phyloP scores from a whole-genome alignment of 495 filamentous ascomycete species.

The Cercophora scortea region DNA sequence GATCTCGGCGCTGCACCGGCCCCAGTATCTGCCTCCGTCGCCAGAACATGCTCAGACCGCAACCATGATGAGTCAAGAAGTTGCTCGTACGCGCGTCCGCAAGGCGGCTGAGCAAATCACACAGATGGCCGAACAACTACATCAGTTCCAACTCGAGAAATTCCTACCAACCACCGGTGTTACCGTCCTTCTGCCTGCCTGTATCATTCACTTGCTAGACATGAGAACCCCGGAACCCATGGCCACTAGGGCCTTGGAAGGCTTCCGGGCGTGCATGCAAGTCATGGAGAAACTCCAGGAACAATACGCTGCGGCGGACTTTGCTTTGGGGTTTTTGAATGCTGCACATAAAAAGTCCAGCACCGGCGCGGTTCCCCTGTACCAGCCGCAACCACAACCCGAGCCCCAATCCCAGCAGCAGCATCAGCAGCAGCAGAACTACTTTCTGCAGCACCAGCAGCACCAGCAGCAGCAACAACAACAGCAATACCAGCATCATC shows the following conservation, averaged over 20 bases:
- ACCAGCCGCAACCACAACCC: too few species aligned
- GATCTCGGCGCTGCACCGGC: constrained; percentile 77
- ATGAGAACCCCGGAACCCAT: constrained; percentile 62
- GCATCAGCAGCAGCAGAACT: neutral
- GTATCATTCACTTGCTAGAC: constrained; percentile 85
- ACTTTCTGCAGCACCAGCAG: neutral
- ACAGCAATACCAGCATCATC: neutral
- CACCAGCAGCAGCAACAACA: neutral
- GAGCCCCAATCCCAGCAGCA: too few species aligned
- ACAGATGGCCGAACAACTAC: constrained; percentile 64
- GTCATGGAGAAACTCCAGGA: constrained; percentile 74
- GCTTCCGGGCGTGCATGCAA: constrained; percentile 79
- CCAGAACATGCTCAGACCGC: constrained; percentile 39
- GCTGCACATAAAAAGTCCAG: constrained; percentile 55
- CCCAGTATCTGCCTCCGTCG: constrained; percentile 74
- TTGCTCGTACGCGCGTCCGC: constrained; percentile 69
- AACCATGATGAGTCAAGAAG: constrained; percentile 58
- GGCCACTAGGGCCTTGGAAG: constrained; percentile 58
- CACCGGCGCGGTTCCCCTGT: constrained; percentile 1
- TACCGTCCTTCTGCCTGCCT: constrained; percentile 79
- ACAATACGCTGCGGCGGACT: constrained; percentile 81
- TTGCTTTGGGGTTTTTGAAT: constrained; percentile 76
- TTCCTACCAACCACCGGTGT: constrained; percentile 84
- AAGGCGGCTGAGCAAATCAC: constrained; percentile 76
- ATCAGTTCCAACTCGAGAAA: constrained; percentile 57